Evolutionary conservation across 108 stramenopile species (phyloP), one percentile per base, ranked within the genome.

Genomic region (Ochromonas danica): DNA sequence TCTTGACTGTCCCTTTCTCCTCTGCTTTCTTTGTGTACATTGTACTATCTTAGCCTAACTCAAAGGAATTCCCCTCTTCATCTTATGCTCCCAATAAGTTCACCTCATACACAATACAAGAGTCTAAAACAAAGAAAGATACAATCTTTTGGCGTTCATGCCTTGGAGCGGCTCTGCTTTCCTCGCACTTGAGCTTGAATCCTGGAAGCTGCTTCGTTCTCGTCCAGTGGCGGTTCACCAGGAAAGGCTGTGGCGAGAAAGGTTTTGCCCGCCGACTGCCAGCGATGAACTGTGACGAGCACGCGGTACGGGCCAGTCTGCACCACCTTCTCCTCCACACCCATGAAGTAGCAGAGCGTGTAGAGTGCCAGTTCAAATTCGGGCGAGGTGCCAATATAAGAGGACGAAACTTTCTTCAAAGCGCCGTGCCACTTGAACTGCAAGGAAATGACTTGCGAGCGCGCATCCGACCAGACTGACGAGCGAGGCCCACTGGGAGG

Each of bases 341-440:
- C 89, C 2, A 89, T 61, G 39, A 94, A 77, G 80, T 93, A 94
- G 42, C 89, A 90, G 84, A 92, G 89, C 33, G 93, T 94, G 84
- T 94, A 94, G 35, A 94, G 62, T 1, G 95, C 94, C 77, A 96
- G 71, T 80, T 96, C 95, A 71, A 96, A 96, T 79, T 96, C 95
- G 17, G 93, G 94, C 1, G 87, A 89, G 0, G 90, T 90, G 0
- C 41, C 94, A 43, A 85, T 80, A 43, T 82, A 85, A 6, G 80
- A 84, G 38, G 78, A 84, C 57, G 82, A 83, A 14, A 93, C 91
- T 70, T 84, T 84, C 81, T 96, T 96, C 61, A 91, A 89, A 35
- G 90, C 87, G 6, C 94, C 94, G 71, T 93, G 78, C 93, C 94
- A 96, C 10, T 60, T 63, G 72, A 95, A 95, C 83, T 94, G 92